These are phyloP conservation scores for Aphanoascus verrucosus DNA, from an alignment of 2,329 filamentous ascomycete genomes.

Conservation along the genomic window DNA sequence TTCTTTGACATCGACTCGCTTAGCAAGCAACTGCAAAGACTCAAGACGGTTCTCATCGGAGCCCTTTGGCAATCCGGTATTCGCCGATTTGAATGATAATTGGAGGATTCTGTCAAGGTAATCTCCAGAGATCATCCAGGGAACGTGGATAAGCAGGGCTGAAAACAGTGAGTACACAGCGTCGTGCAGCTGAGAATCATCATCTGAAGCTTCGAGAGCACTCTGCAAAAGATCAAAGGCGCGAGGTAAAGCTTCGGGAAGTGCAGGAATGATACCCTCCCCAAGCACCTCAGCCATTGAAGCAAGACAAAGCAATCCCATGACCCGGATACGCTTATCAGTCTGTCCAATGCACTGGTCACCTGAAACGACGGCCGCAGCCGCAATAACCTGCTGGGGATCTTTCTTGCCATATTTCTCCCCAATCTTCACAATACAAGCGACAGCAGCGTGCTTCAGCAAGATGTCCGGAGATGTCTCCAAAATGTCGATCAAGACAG, in stretches of 20 bases:
- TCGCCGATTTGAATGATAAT: conserved; percentile 62
- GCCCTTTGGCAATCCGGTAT: conserved; percentile 49
- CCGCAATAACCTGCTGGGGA: conserved; percentile 60
- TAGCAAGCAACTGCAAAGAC: conserved; percentile 64
- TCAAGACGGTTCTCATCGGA: conserved; percentile 55
- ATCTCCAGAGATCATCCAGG: conserved; percentile 73
- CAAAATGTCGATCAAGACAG: conserved; percentile 66
- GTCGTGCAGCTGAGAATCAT: conserved; percentile 60
- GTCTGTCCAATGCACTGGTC: conserved; percentile 63
- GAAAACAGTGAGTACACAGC: conserved; percentile 71
- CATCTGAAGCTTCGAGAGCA: conserved; percentile 46
- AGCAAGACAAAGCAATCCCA: conserved; percentile 79
- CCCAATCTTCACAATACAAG: conserved; percentile 82
- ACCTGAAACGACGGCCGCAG: conserved; percentile 67
- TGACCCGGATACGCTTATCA: conserved; percentile 62
- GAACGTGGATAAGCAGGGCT: conserved; percentile 68
- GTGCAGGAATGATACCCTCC: conserved; percentile 71
- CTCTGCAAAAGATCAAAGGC: conserved; percentile 59
- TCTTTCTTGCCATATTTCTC: conserved; percentile 96
- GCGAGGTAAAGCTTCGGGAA: conserved; percentile 64
- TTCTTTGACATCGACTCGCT: conserved; percentile 65
- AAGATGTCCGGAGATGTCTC: conserved; percentile 59
- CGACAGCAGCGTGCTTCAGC: conserved; percentile 75
- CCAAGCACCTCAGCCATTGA: conserved; percentile 81
- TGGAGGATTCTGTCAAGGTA: conserved; percentile 63